Conservation (phyloP, 1,284 basidiomycete genomes). For the Clitocybe nebularis region DNA sequence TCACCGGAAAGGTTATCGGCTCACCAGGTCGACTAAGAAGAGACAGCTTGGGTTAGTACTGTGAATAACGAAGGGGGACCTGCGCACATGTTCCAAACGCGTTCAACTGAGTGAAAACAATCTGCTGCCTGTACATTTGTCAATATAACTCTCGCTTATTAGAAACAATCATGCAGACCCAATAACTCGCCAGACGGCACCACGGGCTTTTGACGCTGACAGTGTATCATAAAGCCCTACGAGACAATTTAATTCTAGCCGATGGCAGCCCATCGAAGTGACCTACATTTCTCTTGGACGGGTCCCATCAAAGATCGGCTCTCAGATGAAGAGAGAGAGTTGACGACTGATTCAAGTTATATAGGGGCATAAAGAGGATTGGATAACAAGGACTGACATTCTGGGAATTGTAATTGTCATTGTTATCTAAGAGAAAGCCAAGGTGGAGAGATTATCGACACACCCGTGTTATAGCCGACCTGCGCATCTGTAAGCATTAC, state of each 20-base stretch:
- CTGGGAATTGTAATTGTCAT: slow-evolving; percentile 13
- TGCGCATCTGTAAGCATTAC: too few relatives aligned
- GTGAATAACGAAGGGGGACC: too few relatives aligned
- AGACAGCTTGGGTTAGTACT: too few relatives aligned
- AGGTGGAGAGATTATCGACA: too few relatives aligned
- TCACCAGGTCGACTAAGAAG: slow-evolving; percentile 26
- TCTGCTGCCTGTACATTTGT: slow-evolving; percentile 57
- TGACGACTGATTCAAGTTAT: slow-evolving; percentile 24
- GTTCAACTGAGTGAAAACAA: slow-evolving; percentile 50
- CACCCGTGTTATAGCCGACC: slow-evolving; percentile 57
- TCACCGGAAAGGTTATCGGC: background rate
- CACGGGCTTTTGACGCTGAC: slow-evolving; percentile 43
- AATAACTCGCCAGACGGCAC: slow-evolving; percentile 57
- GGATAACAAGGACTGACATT: background rate
- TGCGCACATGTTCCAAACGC: slow-evolving; percentile 36
- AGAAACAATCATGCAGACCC: slow-evolving; percentile 38
- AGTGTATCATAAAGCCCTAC: slow-evolving; percentile 53
- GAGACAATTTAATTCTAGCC: background rate
- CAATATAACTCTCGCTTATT: slow-evolving; percentile 1
- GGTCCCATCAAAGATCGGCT: slow-evolving; percentile 56
- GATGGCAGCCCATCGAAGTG: background rate
- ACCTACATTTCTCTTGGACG: slow-evolving; percentile 51
- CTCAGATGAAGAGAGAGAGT: slow-evolving; percentile 37
- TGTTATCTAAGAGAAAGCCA: too few relatives aligned
- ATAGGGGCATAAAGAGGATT: too few relatives aligned